These are phyloP conservation scores for Globisporangium barbulae DNA, from an alignment of 352 stramenopile genomes.

Conservation along the genomic window DNA sequence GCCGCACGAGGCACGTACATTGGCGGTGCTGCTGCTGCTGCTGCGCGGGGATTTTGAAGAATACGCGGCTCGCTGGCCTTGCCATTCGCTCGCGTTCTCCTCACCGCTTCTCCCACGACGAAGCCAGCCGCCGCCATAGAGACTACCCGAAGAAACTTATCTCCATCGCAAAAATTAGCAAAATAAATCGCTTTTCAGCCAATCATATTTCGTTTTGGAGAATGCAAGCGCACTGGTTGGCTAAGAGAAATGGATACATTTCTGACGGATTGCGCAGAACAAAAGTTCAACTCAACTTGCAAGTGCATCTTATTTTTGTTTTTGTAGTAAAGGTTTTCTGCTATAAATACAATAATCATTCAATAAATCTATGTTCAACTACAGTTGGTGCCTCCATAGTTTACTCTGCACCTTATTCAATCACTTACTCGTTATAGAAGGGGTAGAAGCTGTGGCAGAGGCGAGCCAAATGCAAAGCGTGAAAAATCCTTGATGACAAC, in stretches of 20 bases:
- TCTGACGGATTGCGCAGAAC: background rate
- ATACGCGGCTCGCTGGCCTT: background rate
- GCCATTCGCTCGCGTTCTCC: background rate
- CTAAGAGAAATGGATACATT: background rate
- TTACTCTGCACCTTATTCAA: no score
- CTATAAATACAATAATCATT: no score
- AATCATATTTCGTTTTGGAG: background rate
- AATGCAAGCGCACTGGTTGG: background rate
- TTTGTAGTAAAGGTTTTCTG: no score
- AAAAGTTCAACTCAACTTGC: background rate
- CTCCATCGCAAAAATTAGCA: background rate
- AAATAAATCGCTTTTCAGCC: background rate
- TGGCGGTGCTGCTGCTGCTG: background rate
- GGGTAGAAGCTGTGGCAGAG: constrained; percentile 3
- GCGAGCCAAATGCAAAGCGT: background rate
- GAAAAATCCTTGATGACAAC: background rate
- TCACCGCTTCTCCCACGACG: background rate
- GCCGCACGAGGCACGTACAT: background rate
- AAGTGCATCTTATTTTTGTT: background rate
- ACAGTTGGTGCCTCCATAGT: no score
- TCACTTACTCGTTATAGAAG: background rate
- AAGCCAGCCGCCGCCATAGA: background rate
- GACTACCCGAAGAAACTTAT: background rate
- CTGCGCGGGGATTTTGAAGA: background rate
- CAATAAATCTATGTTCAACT: no score